Percentiles rank a stretch among this genome's conserved stretches.
Conservation (phyloP, 2,329 filamentous ascomycete species). For the Exophiala sideris region DNA sequence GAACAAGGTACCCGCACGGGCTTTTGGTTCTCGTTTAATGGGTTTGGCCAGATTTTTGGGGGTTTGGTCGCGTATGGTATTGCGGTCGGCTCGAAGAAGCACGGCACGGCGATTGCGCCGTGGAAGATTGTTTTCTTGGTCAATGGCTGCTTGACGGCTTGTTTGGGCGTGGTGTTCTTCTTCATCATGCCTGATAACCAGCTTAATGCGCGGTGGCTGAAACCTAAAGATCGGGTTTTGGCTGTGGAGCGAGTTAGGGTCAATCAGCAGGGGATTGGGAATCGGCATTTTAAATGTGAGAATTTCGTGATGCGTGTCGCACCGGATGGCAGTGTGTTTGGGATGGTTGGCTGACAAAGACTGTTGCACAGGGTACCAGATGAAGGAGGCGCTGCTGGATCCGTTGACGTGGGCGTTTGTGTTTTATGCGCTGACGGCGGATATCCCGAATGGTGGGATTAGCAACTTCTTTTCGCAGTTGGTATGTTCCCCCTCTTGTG, state of each 20-base stretch:
- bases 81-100: constrained; percentile 51
- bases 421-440: constrained; percentile 54
- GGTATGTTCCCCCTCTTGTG: constrained; percentile 28
- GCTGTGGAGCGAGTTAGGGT: constrained; percentile 68
- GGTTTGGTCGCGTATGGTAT: constrained; percentile 63
- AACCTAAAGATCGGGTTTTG: constrained; percentile 62
- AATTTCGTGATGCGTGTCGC: too few relatives aligned
- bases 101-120: constrained; percentile 57
- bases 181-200: constrained; percentile 59
- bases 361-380: constrained; percentile 49
- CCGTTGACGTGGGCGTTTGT: constrained; percentile 61
- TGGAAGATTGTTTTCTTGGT: constrained; percentile 64
- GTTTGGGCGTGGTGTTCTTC: constrained; percentile 49
- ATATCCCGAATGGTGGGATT: constrained; percentile 60
- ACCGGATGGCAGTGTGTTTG: too few relatives aligned
- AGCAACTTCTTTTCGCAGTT: constrained; percentile 61
- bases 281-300: constrained; percentile 60
- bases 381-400: constrained; percentile 57
- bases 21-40: constrained; percentile 69
- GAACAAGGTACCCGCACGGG: constrained; percentile 63
- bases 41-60: constrained; percentile 61
- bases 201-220: constrained; percentile 61
- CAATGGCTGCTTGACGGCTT: constrained; percentile 52
- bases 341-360: too few relatives aligned
- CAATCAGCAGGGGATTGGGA: constrained; percentile 73